Conservation (phyloP, 352 stramenopile species). For the Phytophthora pluvialis region DNA sequence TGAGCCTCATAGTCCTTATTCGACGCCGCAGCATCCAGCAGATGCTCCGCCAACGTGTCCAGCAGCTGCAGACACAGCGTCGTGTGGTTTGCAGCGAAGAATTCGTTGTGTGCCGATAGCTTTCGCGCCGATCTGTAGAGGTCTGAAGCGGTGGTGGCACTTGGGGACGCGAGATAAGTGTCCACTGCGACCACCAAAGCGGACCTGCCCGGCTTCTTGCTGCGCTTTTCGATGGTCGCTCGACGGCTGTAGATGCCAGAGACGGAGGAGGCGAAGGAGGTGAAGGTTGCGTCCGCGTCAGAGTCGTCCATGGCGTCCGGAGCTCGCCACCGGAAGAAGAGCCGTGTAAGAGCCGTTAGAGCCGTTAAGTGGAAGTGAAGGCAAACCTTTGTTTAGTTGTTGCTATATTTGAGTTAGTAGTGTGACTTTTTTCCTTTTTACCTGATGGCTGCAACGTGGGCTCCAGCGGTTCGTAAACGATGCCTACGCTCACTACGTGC, state of each 20-base stretch:
- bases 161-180: slow-evolving; percentile 49
- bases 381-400: neutral
- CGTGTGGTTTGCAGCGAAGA: slow-evolving; percentile 56
- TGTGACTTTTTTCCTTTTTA: too few species aligned
- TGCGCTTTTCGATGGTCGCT: slow-evolving; percentile 22
- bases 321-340: slow-evolving; percentile 50
- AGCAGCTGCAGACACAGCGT: slow-evolving; percentile 60
- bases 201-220: slow-evolving; percentile 33
- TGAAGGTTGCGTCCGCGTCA: slow-evolving; percentile 44
- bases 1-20: slow-evolving; percentile 9
- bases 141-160: slow-evolving; percentile 32
- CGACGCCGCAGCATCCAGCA: slow-evolving; percentile 33
- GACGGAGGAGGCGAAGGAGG: slow-evolving; percentile 42
- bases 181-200: slow-evolving; percentile 44
- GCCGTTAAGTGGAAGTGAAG: slow-evolving; percentile 4
- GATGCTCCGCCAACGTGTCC: slow-evolving; percentile 62
- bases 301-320: slow-evolving; percentile 51
- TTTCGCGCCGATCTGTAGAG: slow-evolving; percentile 59
- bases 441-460: too few species aligned
- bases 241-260: slow-evolving; percentile 19
- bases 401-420: too few species aligned
- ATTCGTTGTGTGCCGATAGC: slow-evolving; percentile 40
- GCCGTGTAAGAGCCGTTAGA: slow-evolving; percentile 7
- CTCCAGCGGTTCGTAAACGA: too few species aligned
- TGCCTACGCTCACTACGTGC: too few species aligned